Evolutionary conservation across 805 yeast species (phyloP), one percentile per base, ranked within the genome.

Genomic region (Candida tammaniensis): DNA sequence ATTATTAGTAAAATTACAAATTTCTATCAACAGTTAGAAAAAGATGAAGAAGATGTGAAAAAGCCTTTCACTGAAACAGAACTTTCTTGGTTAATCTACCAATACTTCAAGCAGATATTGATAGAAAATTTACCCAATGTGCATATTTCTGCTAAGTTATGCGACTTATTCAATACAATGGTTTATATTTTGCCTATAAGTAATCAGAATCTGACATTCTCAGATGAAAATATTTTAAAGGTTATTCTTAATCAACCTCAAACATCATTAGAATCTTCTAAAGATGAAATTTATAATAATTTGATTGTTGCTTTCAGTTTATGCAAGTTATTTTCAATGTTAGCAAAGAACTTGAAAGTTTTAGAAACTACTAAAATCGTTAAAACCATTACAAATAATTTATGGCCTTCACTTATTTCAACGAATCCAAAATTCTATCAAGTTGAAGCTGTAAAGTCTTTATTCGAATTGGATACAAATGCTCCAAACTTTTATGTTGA

Each of bases 361-460:
- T 23, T 53, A 1, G 66, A 72, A 31, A 55, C 57, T 21, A 31
- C 35, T 2, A 40, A 27, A 23, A 23, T 38, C 20, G 33, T 43
- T 10, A 43, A 70, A 42, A 51, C 63, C 0, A 52, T 68, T 3
- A 49, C 75, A 21, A 54, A 67, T 3, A 58, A 68, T 24, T 48
- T 82, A n/a, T 84, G 87, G 86, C 49, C 51, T 2, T 64, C 76
- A 28, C 51, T 85, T 32, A 48, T 61, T 22, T 69, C 70, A 7
- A 64, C 72, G 0, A 58, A 68, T n/a, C 78, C 79, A 3, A 54
- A 59, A 5, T 59, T 61, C 30, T 67, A 70, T 37, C 95, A 86
- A 49, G 80, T 82, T 1, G 94, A 85, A 47, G 71, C 83, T 0
- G 85, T 83, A 1, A 76, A 73, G 33, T 65, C 76, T 15, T 64